Evolutionary conservation across 148 eudicot species (phyloP).

Genomic region (Persicaria tinctoria): DNA sequence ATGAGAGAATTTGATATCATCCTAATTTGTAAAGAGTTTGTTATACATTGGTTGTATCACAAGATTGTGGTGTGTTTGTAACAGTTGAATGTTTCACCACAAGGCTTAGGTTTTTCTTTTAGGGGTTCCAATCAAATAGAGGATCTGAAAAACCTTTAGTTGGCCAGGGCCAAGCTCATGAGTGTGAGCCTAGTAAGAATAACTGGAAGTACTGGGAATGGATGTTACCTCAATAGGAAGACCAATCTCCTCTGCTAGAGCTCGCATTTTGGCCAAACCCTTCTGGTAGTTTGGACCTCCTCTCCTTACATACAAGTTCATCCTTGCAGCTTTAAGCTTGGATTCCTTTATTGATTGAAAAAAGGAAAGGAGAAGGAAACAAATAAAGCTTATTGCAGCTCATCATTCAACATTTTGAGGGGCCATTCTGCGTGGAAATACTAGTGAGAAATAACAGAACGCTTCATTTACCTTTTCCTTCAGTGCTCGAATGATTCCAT

Average conservation of each 20-base stretch:
- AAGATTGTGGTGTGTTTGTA: background rate
- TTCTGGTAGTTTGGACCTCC: constrained; percentile 98
- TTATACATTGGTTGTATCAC: background rate
- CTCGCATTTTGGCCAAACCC: constrained; percentile 89
- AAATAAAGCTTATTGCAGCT: background rate
- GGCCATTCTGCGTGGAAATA: background rate
- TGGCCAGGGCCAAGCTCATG: too few relatives aligned
- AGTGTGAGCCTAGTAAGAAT: too few relatives aligned
- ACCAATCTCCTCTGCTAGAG: constrained; percentile 86
- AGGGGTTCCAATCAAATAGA: background rate
- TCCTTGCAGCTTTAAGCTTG: constrained; percentile 87
- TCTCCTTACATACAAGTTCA: constrained; percentile 88
- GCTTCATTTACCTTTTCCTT: constrained; percentile 36
- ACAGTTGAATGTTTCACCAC: background rate
- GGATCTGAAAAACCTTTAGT: too few relatives aligned
- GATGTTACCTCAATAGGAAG: constrained; percentile 80
- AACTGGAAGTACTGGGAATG: background rate
- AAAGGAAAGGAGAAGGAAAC: background rate
- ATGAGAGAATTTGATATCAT: background rate
- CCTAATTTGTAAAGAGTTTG: background rate
- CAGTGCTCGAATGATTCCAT: constrained; percentile 38
- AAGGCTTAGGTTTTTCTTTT: background rate
- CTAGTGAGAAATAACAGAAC: background rate
- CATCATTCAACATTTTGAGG: background rate
- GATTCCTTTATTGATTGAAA: constrained; percentile 25